These are phyloP conservation scores for Pigoraptor vietnamica DNA, from an alignment of 78 protist genomes.

Conservation along the genomic window DNA sequence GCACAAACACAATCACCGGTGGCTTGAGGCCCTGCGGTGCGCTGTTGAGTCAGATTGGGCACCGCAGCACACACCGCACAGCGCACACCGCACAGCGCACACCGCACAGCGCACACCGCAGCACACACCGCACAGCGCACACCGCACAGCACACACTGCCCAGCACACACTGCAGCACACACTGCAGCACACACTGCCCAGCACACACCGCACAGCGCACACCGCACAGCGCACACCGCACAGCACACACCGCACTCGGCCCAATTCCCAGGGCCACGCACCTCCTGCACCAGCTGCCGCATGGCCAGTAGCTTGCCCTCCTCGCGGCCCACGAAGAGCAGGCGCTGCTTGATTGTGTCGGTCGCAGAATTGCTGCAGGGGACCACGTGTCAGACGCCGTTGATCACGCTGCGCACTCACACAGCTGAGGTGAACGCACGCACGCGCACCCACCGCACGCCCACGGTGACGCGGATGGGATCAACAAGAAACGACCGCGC, in stretches of 20 bases:
- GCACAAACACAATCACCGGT: constrained; percentile 91
- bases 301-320: constrained; percentile 87
- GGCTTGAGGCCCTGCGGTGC: constrained; percentile 74
- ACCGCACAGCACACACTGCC: no score
- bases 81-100: no score
- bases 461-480: constrained; percentile 65
- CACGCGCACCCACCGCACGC: constrained; percentile 11
- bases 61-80: no score
- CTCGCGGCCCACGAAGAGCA: constrained; percentile 82
- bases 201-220: no score
- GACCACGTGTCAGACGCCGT: neutral
- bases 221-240: no score
- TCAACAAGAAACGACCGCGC: constrained; percentile 57
- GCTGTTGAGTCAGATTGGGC: no score
- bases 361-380: constrained; percentile 56
- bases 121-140: no score
- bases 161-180: no score
- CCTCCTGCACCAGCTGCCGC: constrained; percentile 61
- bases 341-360: constrained; percentile 65
- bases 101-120: no score
- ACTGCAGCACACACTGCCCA: no score
- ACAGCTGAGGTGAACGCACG: neutral
- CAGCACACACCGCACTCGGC: no score
- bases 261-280: neutral
- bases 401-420: neutral